phyloP scores from a whole-genome alignment of 2,329 filamentous ascomycete species.

The Metarhizium sp. region DNA sequence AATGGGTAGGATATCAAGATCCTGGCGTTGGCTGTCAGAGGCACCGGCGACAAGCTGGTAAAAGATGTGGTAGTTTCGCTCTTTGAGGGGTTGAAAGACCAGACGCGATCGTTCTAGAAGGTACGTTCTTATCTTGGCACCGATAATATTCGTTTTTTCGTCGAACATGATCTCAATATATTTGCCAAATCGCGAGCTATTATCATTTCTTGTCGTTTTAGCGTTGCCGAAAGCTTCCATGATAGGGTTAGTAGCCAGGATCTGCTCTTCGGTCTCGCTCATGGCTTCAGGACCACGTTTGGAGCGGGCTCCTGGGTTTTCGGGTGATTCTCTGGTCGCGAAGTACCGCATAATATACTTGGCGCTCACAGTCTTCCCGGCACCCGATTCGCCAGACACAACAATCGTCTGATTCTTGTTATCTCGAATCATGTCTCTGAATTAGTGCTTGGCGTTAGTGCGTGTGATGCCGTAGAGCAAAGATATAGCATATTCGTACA shows the following conservation, averaged over 20 bases:
- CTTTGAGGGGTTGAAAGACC: slow-evolving; percentile 94
- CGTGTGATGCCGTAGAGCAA: background rate
- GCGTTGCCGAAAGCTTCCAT: slow-evolving; percentile 99
- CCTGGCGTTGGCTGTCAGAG: slow-evolving; percentile 71
- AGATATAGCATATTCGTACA: slow-evolving; percentile 46
- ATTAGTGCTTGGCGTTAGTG: slow-evolving; percentile 34
- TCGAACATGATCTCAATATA: slow-evolving; percentile 99
- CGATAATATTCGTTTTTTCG: slow-evolving; percentile 88
- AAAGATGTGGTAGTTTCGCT: slow-evolving; percentile 98
- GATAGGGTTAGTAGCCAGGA: slow-evolving; percentile 94
- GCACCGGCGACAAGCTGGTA: slow-evolving; percentile 93
- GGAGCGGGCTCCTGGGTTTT: slow-evolving; percentile 67
- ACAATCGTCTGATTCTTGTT: slow-evolving; percentile 96
- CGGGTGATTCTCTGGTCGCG: slow-evolving; percentile 88
- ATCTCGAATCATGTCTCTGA: slow-evolving; percentile 92
- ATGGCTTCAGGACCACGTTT: slow-evolving; percentile 72
- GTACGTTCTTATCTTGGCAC: slow-evolving; percentile 94
- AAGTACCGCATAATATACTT: slow-evolving; percentile 99
- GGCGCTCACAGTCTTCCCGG: slow-evolving; percentile 96
- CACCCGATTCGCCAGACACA: slow-evolving; percentile 97
- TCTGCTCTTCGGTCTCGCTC: slow-evolving; percentile 98
- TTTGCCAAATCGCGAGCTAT: slow-evolving; percentile 97
- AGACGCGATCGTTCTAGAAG: slow-evolving; percentile 89
- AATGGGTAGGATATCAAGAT: slow-evolving; percentile 68
- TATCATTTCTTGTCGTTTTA: slow-evolving; percentile 99